Evolutionary conservation across 2,329 filamentous ascomycete genomes (phyloP).

Genomic region (Fusarium fujikuroi): DNA sequence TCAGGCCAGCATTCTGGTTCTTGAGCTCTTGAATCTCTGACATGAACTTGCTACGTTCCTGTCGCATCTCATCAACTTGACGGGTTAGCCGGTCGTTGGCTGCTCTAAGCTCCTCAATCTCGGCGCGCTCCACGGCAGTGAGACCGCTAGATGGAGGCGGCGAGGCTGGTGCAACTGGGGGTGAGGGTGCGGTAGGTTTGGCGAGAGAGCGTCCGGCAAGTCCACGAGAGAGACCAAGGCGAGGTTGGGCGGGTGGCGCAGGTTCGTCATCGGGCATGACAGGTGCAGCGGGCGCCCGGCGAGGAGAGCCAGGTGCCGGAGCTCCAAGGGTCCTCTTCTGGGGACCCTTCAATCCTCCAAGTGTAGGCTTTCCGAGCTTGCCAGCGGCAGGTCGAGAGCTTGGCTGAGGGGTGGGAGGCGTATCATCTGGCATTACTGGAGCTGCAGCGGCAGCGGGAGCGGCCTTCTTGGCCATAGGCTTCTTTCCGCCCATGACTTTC

Average conservation of each 20-base stretch:
- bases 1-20: slow-evolving; percentile 95
- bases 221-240: slow-evolving; percentile 77
- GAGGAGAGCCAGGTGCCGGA: slow-evolving; percentile 65
- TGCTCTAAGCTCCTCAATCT: slow-evolving; percentile 86
- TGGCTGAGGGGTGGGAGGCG: slow-evolving; percentile 68
- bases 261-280: slow-evolving; percentile 69
- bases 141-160: slow-evolving; percentile 73
- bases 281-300: slow-evolving; percentile 59
- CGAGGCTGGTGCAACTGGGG: slow-evolving; percentile 63
- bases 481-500: slow-evolving; percentile 59
- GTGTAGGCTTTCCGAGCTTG: slow-evolving; percentile 66
- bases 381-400: slow-evolving; percentile 61
- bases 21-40: slow-evolving; percentile 94
- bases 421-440: slow-evolving; percentile 57
- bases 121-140: slow-evolving; percentile 84
- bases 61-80: slow-evolving; percentile 81
- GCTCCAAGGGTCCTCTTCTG: slow-evolving; percentile 64
- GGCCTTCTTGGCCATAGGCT: slow-evolving; percentile 58
- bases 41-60: slow-evolving; percentile 82
- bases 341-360: slow-evolving; percentile 69
- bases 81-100: slow-evolving; percentile 83
- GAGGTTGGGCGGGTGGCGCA: slow-evolving; percentile 68
- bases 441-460: slow-evolving; percentile 48
- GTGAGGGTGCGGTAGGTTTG: slow-evolving; percentile 70
- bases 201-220: slow-evolving; percentile 87